Base-by-base conservation (phyloP, 2,329 filamentous ascomycete genomes). In the Talaromyces sp. region DNA sequence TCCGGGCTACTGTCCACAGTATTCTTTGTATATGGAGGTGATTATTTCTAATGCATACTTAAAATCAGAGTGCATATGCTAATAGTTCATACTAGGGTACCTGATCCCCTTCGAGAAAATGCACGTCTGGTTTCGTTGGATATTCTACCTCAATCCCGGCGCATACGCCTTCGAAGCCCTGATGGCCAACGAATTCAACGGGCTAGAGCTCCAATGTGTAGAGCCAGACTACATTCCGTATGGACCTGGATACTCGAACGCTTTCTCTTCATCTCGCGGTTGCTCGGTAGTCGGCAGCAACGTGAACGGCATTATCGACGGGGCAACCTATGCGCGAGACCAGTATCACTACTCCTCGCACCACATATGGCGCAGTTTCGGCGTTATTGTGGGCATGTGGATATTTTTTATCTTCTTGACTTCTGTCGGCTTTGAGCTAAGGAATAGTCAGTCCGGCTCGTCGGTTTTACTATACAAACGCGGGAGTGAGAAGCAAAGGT, bases 301-400 rank as follows among this genome's bases (percentile, higher is more conserved):
- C 13, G 64, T 62, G 0, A 32, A 70, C 0, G 71, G 70, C 1
- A 54, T 71, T 1, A 74, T 88, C 5, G 71, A 72, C 27, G 86
- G 86, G 0, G 77, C 78, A 0, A 74, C 77, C 39, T 88, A 86
- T 65, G 83, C 86, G 30, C 61, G 74, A 11, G 75, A 78, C 3
- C 79, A 83, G 3, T 87, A 81, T 65, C 76, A 70, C 1, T 87
- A 87, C 65, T 81, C 77, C 0, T 72, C 77, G 4, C 72, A 76
- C 1, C 85, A 88, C 65, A 75, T 88, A 2, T 88, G 86, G 86
- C 78, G 85, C 6, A 91, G 93, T 75, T 92, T 88, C 73, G 91
- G 89, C 1, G 91, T 96, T 60, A 85, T 95, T 63, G 69, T 92
- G 7, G 86, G 82, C 0, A 82, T 96, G 57, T 92, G 93, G 67